Evolutionary conservation across 2,329 filamentous ascomycete genomes (phyloP).

Genomic region (Nigrograna mackinnonii): DNA sequence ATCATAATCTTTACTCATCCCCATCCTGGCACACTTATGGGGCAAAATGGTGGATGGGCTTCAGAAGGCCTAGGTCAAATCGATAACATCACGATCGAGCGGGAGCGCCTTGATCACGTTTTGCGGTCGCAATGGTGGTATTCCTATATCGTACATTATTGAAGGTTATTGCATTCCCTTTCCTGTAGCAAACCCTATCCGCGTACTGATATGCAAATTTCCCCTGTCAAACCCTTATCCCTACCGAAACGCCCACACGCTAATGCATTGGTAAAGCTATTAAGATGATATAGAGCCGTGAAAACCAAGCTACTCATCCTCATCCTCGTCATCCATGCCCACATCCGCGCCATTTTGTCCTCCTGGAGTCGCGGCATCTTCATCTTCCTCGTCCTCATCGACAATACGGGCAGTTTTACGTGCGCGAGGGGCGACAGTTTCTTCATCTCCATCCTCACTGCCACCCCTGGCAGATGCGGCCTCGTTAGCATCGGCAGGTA

Average conservation of each 20-base stretch:
- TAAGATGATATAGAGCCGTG: background rate
- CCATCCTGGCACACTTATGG: too few species aligned
- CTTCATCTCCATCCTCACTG: slow-evolving; percentile 26
- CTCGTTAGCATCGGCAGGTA: slow-evolving; percentile 17
- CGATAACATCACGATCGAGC: too few species aligned
- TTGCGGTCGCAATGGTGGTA: too few species aligned
- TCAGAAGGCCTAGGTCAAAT: too few species aligned
- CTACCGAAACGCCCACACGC: slow-evolving; percentile 2
- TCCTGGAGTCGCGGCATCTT: slow-evolving; percentile 21
- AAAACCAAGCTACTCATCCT: slow-evolving; percentile 25
- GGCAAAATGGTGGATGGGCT: too few species aligned
- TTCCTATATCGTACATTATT: too few species aligned
- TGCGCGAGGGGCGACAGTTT: slow-evolving; percentile 19
- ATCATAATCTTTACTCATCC: too few species aligned
- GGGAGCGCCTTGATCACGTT: too few species aligned
- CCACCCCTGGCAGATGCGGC: slow-evolving; percentile 4
- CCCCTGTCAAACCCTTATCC: too few species aligned
- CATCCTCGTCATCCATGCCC: slow-evolving; percentile 31
- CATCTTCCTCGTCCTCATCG: slow-evolving; percentile 35
- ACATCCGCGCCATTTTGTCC: slow-evolving; percentile 19
- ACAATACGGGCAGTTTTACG: slow-evolving; percentile 33
- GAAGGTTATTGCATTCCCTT: too few species aligned
- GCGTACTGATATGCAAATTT: too few species aligned
- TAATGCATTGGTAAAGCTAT: slow-evolving; percentile 4
- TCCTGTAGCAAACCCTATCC: too few species aligned